Evolutionary conservation across 768 basidiomycete genomes (phyloP).

Genomic region (Tricholoma hemisulphureum): DNA sequence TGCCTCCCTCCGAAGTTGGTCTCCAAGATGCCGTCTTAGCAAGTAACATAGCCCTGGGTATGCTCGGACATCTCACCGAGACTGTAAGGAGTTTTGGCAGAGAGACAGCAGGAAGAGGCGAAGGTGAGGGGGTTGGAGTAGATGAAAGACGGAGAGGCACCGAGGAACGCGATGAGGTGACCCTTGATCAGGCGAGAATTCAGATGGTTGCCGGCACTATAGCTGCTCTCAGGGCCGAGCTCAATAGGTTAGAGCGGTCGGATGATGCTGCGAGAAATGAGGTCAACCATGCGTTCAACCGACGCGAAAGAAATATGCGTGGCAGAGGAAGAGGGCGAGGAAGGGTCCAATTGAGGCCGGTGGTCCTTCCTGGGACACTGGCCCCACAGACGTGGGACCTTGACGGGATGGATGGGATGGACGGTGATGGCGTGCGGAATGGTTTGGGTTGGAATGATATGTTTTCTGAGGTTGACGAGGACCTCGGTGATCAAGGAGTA

Average conservation of each 20-base stretch:
- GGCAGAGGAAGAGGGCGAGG: not conserved
- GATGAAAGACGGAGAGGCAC: constrained; percentile 1
- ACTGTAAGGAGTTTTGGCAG: constrained; percentile 5
- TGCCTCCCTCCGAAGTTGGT: not conserved
- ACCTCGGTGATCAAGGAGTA: constrained; percentile 17
- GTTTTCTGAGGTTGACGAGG: constrained; percentile 12
- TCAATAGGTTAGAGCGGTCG: constrained; percentile 5
- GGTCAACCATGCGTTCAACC: not conserved
- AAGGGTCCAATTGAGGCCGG: not conserved
- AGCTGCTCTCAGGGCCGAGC: constrained; percentile 14
- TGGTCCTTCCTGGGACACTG: constrained; percentile 8
- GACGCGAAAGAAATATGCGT: not conserved
- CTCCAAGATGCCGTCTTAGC: constrained; percentile 5
- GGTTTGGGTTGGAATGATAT: constrained; percentile 18
- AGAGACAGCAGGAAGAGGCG: constrained; percentile 5
- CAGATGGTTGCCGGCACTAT: constrained; percentile 15
- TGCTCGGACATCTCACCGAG: constrained; percentile 1
- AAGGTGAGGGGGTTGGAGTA: not conserved
- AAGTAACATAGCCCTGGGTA: constrained; percentile 13
- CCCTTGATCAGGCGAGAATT: constrained; percentile 7
- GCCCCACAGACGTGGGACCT: constrained; percentile 11
- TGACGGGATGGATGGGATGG: constrained; percentile 10
- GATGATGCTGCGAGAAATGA: not conserved
- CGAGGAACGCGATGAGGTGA: not conserved
- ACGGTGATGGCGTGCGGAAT: constrained; percentile 2